Base-by-base conservation (phyloP, 2,329 filamentous ascomycete genomes). In the Aspergillus spinulosporus region DNA sequence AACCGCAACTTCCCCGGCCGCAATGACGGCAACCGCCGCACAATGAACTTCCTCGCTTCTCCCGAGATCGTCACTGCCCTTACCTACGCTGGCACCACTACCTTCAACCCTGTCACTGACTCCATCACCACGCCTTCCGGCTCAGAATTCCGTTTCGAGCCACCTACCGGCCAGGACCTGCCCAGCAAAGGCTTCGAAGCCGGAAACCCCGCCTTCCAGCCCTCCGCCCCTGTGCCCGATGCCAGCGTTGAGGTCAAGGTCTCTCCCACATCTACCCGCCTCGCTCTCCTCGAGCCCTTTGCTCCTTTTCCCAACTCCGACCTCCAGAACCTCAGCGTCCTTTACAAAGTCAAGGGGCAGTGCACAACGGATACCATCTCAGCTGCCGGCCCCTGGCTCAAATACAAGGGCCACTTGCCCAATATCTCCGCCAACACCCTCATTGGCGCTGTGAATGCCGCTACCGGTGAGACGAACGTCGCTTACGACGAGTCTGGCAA, bases 331-430 rank as follows among this genome's bases (percentile, higher is more conserved):
- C 84, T 99, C 47, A 87, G 87, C 51, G 92, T 99, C 14, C 87
- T 99, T 11, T 93, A 96, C 81, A 97, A 97, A 79, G 89, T 97
- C 62, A 89, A 92, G 62, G 94, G 94, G 62, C 96, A 99, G 79
- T 99, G 94, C 82, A 99, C 94, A 56, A 99, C 94, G 43, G 94
- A 99, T 77, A 97, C 94, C 66, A 99, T 99, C 76, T 97, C 92
- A 36, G 93, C 93, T 34, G 93, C 93, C 1, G 93, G 93, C 4
- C 93, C 93, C 12, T 97, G 93, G 93, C 85, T 99, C 65, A 97
- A 97, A 78, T 99, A 97, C 85, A 97, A 97, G 82, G 94, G 94
- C 61, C 94, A 99, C 76, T 85, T 99, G 61, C 91, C 94, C 74
- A 99, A 99, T 81, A 99, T 99, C 74, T 89, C 88, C 66, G 91